phyloP scores from a whole-genome alignment of 2,329 filamentous ascomycete genomes.

The Verticillium alfalfae region DNA sequence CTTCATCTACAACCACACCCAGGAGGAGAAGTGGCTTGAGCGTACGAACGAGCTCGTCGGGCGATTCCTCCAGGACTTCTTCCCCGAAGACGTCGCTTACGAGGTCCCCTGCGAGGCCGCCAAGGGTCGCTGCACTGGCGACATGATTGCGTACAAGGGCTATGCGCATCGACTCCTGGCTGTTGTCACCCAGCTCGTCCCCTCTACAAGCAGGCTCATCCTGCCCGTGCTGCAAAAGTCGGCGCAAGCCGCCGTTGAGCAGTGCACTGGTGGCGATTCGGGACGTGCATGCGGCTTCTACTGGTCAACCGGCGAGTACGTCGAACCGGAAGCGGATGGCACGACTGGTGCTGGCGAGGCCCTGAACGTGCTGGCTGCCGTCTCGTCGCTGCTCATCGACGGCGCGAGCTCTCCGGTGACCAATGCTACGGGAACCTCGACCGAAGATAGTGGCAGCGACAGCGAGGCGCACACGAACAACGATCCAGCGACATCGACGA shows the following conservation, averaged over 20 bases:
- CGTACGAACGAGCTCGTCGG: neutral
- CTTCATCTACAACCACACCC: constrained; percentile 50
- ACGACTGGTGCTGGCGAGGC: constrained; percentile 54
- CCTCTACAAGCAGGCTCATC: constrained; percentile 49
- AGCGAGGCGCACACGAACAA: too few species aligned
- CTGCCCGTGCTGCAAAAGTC: constrained; percentile 53
- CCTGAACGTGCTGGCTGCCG: constrained; percentile 51
- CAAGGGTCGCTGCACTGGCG: constrained; percentile 55
- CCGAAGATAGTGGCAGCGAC: too few species aligned
- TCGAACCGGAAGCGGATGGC: constrained; percentile 43
- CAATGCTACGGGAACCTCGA: constrained; percentile 30
- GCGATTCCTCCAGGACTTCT: constrained; percentile 35
- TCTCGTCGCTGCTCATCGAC: constrained; percentile 38
- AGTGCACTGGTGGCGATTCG: constrained; percentile 54
- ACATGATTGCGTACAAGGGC: constrained; percentile 70
- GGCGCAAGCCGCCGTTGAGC: constrained; percentile 50
- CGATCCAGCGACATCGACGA: too few species aligned
- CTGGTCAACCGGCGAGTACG: constrained; percentile 45
- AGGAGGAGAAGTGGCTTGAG: constrained; percentile 6
- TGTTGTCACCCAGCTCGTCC: constrained; percentile 54
- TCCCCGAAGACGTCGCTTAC: constrained; percentile 49
- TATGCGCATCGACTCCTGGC: constrained; percentile 62
- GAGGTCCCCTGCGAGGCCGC: constrained; percentile 56
- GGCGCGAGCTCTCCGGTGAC: constrained; percentile 33
- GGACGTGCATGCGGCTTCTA: constrained; percentile 57